Base-by-base conservation (phyloP, 305 asterid genomes). In the Fraxinus dipetala region DNA sequence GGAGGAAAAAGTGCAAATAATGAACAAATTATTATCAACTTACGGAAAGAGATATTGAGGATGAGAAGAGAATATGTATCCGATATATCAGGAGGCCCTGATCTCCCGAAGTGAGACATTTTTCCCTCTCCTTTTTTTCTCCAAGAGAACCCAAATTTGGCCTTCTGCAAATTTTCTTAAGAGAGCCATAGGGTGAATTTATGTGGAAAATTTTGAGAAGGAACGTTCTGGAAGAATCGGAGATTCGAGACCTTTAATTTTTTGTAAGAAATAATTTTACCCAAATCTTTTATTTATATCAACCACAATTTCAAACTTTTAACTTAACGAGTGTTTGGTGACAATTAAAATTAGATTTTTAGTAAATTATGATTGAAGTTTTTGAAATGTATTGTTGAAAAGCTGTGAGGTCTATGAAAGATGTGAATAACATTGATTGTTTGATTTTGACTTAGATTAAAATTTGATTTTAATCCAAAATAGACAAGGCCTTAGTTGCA, bases 21-120 rank as follows among this genome's bases (percentile, higher is more conserved):
- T 13, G 70, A 59, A 0, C 9, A 74, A 75, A 32, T 16, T 10
- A 28, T 1, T 6, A n/a, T 24, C 59, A 6, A 51, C 70, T 80
- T 73, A 85, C 86, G 86, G 81, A 85, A 85, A 34, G 78, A 54
- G 35, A 85, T 79, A 78, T 85, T 85, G 81, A 83, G 86, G 81
- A 83, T 82, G 38, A 86, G 86, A 65, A 86, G 86, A 72, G 85
- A 83, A n/a, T 83, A 86, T n/a, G 86, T 83, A 11, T 83, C 88
- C 16, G 80, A 9, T 75, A 83, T 80, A 82, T 48, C 85, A 24
- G 86, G 77, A 65, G 84, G 84, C 11, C 86, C 83, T 1, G 83
- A 59, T 22, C 86, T 65, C 32, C 83, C 83, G 9, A 83, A 83
- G 86, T 80, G 85, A 38, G 85, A 84, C 85, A 81, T 86, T 80